These are phyloP conservation scores for Exsudoporus floridanus DNA, from an alignment of 1,284 basidiomycete species.

Conservation along the genomic window DNA sequence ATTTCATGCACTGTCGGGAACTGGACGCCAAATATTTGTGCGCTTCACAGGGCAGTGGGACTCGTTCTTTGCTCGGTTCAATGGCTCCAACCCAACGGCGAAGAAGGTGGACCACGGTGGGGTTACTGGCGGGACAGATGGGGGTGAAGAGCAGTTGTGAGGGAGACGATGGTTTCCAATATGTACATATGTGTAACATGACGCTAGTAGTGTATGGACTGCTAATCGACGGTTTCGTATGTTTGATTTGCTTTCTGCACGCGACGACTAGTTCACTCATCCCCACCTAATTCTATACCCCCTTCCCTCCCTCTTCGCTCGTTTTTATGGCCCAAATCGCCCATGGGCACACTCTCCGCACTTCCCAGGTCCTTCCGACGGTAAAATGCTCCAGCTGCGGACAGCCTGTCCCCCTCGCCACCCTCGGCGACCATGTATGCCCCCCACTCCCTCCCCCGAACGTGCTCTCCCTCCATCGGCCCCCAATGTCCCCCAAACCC, in stretches of 20 bases:
- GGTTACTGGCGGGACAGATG: background rate
- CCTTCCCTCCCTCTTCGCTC: conserved; percentile 9
- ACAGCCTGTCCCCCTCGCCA: conserved; percentile 62
- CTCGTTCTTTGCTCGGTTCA: conserved; percentile 59
- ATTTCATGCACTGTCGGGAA: conserved; percentile 5
- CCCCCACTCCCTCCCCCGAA: conserved; percentile 46
- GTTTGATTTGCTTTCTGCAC: background rate
- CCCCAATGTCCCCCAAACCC: conserved; percentile 37
- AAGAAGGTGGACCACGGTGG: conserved; percentile 3
- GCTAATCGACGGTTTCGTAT: conserved; percentile 17
- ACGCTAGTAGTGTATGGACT: conserved; percentile 4
- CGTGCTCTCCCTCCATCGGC: conserved; percentile 28
- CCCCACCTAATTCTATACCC: conserved; percentile 29
- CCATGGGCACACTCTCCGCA: conserved; percentile 40
- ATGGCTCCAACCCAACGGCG: conserved; percentile 8
- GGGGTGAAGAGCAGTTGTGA: background rate
- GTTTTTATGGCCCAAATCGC: conserved; percentile 45
- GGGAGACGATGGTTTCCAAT: conserved; percentile 1
- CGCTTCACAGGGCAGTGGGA: conserved; percentile 72
- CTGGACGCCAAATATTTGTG: conserved; percentile 1
- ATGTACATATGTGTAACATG: conserved; percentile 15
- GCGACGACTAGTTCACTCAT: conserved; percentile 15
- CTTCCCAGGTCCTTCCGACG: conserved; percentile 76
- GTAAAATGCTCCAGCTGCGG: conserved; percentile 82
- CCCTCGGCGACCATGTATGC: conserved; percentile 77